Evolutionary conservation across 257 asterid genomes (phyloP), one percentile per base, ranked within the genome.

Genomic region (Vinca minor): DNA sequence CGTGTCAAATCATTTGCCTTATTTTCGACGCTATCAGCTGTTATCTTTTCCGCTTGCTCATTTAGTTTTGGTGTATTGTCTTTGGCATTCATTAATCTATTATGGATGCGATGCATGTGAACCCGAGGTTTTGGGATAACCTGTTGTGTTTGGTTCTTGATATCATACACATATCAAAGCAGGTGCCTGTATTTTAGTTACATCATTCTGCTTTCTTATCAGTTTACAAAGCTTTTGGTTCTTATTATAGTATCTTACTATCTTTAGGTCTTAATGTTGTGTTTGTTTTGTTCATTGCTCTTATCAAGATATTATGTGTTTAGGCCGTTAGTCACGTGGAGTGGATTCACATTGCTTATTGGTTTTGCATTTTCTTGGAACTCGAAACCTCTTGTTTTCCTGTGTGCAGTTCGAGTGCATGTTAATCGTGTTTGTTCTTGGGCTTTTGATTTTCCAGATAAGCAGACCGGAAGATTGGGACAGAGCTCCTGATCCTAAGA

Each of bases 381-480:
- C 42, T 54, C 63, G 50, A 56, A 13, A 18, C 3, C 26, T 41
- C 46, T 54, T 63, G 20, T 9, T 48, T 47, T 48, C 21, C 4
- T 7, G 11, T 9, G 46, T 63, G 25, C 49, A 38, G 57, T 35
- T 35, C 21, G 32, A 18, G 32, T 34, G 3, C 31, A 25, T 36
- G 14, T 64, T 63, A 46, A 70, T 46, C 17, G 11, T 13, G 17
- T 25, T 18, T 36, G 36, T n/a, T 62, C 25, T 20, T 62, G 46
- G 71, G 57, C 63, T 62, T 52, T 73, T 57, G 66, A 36, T 73
- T 76, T 71, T 79, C 76, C 80, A 91, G 98, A 89, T 89, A 53
- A 74, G 95, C 83, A 78, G 77, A 52, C 95, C 95, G 45, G 95
- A 89, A 78, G 91, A 79, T 57, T 85, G 91, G 91, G 42, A 74